phyloP scores from a whole-genome alignment of 1,284 basidiomycete species.

The Ustilago xerochloae region DNA sequence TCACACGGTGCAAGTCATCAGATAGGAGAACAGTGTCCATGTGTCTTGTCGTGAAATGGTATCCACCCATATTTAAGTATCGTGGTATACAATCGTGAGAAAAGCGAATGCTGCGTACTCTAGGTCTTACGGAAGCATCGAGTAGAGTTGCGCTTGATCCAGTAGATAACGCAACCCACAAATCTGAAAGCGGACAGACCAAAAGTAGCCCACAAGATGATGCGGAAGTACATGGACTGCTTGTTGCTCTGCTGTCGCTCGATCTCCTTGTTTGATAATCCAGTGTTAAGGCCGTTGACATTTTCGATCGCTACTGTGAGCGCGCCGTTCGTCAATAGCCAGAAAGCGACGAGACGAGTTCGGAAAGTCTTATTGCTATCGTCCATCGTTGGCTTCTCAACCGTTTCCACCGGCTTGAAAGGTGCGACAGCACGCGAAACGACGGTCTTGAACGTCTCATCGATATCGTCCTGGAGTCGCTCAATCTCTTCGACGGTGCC shows the following conservation, averaged over 20 bases:
- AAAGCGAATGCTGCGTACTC: neutral
- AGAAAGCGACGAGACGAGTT: slow-evolving; percentile 67
- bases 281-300: slow-evolving; percentile 78
- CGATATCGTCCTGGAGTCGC: slow-evolving; percentile 81
- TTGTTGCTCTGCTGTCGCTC: slow-evolving; percentile 69
- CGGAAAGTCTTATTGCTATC: slow-evolving; percentile 69
- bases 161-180: slow-evolving; percentile 65
- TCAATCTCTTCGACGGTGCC: slow-evolving; percentile 75
- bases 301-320: slow-evolving; percentile 86
- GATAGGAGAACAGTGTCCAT: slow-evolving; percentile 17
- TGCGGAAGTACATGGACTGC: slow-evolving; percentile 69
- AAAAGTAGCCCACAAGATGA: slow-evolving; percentile 91
- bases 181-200: slow-evolving; percentile 83
- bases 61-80: no score
- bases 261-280: slow-evolving; percentile 69
- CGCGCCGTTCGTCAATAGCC: slow-evolving; percentile 68
- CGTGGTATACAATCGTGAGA: neutral
- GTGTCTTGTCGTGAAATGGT: neutral
- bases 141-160: slow-evolving; percentile 59
- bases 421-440: slow-evolving; percentile 91
- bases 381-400: slow-evolving; percentile 82
- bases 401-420: slow-evolving; percentile 76
- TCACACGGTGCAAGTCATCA: no score
- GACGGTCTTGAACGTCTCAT: slow-evolving; percentile 91
- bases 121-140: slow-evolving; percentile 62